phyloP scores from a whole-genome alignment of 2,329 filamentous ascomycete species.

The Massarina eburnea region DNA sequence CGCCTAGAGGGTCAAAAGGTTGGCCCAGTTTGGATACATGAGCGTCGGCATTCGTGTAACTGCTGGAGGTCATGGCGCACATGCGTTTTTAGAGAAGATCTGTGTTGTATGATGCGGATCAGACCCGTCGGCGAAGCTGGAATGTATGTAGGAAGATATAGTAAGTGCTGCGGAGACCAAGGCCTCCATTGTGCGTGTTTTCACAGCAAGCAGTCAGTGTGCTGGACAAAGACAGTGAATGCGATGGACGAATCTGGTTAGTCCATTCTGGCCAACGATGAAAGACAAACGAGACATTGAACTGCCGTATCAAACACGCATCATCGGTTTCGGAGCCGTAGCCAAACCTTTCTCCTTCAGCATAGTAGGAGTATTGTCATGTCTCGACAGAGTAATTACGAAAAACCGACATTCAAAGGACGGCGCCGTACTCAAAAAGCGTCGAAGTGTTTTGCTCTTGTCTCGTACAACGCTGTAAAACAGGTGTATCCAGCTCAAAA shows the following conservation, averaged over 20 bases:
- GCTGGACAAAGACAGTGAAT: background rate
- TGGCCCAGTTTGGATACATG: background rate
- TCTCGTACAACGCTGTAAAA: slow-evolving; percentile 34
- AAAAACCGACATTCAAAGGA: slow-evolving; percentile 31
- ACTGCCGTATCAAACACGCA: no score
- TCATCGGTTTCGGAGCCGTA: no score
- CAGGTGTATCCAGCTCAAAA: slow-evolving; percentile 43
- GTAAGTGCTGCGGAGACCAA: no score
- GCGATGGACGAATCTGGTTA: background rate
- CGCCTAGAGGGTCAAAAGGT: slow-evolving; percentile 22
- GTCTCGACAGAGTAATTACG: slow-evolving; percentile 46
- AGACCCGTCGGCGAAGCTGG: background rate
- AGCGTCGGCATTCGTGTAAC: slow-evolving; percentile 3
- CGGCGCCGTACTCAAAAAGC: slow-evolving; percentile 46
- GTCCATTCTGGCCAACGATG: background rate
- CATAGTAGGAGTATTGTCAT: no score
- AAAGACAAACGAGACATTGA: slow-evolving; percentile 2
- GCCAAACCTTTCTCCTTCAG: no score
- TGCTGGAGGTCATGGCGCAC: slow-evolving; percentile 1
- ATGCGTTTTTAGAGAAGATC: background rate
- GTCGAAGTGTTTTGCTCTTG: slow-evolving; percentile 37
- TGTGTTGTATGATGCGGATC: background rate
- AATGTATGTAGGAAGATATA: background rate
- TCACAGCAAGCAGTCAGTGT: background rate
- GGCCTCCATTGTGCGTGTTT: background rate